Conservation (phyloP, 331 rosid genomes). For the Dryas integrifolia region DNA sequence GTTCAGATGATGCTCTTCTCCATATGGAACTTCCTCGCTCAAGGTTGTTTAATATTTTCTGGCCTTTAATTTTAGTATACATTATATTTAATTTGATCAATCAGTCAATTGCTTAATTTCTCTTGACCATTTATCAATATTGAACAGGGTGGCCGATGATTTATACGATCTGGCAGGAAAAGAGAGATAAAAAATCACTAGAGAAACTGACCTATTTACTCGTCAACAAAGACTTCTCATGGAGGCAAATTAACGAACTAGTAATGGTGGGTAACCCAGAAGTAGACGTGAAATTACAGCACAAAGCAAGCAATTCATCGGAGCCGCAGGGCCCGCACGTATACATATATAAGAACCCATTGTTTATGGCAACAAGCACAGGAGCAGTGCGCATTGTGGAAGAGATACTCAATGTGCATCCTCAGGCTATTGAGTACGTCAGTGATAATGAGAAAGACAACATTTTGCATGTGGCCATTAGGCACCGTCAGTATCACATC, state of each 20-base stretch:
- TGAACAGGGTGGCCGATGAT: neutral
- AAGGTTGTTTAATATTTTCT: neutral
- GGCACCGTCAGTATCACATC: constrained; percentile 26
- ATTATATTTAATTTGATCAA: too few species aligned
- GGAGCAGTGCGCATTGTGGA: constrained; percentile 21
- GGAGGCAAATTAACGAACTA: neutral
- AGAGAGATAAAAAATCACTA: neutral
- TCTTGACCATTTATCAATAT: too few species aligned
- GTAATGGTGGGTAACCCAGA: too few species aligned
- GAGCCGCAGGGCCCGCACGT: too few species aligned
- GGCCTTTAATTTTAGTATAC: neutral
- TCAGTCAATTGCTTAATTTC: too few species aligned
- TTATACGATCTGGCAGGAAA: neutral
- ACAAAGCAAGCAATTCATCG: too few species aligned
- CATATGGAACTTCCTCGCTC: neutral
- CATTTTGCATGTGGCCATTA: constrained; percentile 31
- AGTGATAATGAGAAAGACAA: constrained; percentile 11
- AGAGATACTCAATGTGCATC: constrained; percentile 19
- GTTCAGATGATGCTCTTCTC: neutral
- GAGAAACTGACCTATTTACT: neutral
- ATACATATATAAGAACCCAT: neutral
- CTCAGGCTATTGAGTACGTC: constrained; percentile 26
- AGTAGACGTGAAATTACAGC: too few species aligned
- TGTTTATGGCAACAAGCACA: constrained; percentile 16
- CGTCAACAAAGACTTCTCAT: neutral